These are phyloP conservation scores for Entrophospora sp. DNA, from an alignment of 192 early-diverging fungal species.

Conservation along the genomic window DNA sequence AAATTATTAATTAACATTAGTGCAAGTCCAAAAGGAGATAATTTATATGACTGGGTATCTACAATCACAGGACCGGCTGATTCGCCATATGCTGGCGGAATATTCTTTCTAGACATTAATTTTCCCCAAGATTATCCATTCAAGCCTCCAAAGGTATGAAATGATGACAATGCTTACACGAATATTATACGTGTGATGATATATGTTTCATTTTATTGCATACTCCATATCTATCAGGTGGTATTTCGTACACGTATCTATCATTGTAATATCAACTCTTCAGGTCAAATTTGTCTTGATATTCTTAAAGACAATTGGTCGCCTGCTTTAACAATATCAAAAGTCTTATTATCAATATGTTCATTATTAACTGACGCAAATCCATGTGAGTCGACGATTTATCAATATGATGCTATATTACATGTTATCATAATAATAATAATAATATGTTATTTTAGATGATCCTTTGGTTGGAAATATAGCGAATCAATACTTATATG, in stretches of 20 bases:
- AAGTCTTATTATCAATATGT: constrained; percentile 89
- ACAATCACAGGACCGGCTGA: constrained; percentile 84
- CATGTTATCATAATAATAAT: too few species aligned
- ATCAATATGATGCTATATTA: not conserved
- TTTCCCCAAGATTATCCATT: constrained; percentile 95
- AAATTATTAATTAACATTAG: too few species aligned
- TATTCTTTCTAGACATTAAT: constrained; percentile 87
- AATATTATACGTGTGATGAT: too few species aligned
- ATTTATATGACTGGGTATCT: constrained; percentile 93
- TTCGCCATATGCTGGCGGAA: constrained; percentile 81
- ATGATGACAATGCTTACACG: too few species aligned
- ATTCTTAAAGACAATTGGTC: too few species aligned
- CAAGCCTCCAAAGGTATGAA: constrained; percentile 88
- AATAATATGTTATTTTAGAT: too few species aligned
- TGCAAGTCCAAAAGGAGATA: constrained; percentile 92
- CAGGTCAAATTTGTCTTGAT: too few species aligned
- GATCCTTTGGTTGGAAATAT: constrained; percentile 90
- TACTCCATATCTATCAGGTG: too few species aligned
- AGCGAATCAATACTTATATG: constrained; percentile 77
- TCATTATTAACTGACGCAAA: constrained; percentile 90
- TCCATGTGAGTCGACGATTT: constrained; percentile 61
- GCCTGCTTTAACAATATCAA: constrained; percentile 93
- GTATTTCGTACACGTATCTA: constrained; percentile 88
- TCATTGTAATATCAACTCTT: constrained; percentile 92
- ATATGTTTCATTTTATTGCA: too few species aligned